Evolutionary conservation across 768 basidiomycete species (phyloP).

Genomic region (Pleurotus platypus): DNA sequence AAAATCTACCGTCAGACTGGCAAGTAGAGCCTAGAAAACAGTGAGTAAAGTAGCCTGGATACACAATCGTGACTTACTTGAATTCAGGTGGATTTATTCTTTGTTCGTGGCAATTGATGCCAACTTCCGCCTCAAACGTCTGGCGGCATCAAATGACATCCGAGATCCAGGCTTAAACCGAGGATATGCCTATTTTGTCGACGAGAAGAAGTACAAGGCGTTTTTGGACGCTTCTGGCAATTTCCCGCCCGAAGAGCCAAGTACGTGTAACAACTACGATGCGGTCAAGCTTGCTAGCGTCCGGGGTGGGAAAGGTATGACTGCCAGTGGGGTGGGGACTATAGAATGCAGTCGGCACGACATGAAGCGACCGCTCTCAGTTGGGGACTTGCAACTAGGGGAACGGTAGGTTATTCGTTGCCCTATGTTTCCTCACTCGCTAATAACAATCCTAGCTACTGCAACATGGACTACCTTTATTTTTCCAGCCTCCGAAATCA

Average conservation of each 20-base stretch:
- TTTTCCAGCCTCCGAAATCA: background rate
- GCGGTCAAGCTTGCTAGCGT: background rate
- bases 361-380: background rate
- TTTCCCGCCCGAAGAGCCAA: background rate
- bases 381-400: constrained; percentile 6
- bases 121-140: constrained; percentile 22
- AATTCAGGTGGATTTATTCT: no score
- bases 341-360: constrained; percentile 2
- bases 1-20: no score
- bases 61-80: no score
- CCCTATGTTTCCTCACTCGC: background rate
- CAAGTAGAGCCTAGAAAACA: no score
- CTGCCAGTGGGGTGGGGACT: constrained; percentile 1
- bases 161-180: constrained; percentile 16
- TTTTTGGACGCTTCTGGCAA: constrained; percentile 4
- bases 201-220: constrained; percentile 12
- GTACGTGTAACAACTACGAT: no score
- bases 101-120: constrained; percentile 22
- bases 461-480: background rate
- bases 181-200: constrained; percentile 19
- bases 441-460: background rate
- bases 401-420: background rate
- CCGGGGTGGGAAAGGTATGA: background rate
- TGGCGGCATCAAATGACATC: constrained; percentile 15
- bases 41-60: no score